These are phyloP conservation scores for Huntiella savannae DNA, from an alignment of 2,329 filamentous ascomycete species.

Conservation along the genomic window DNA sequence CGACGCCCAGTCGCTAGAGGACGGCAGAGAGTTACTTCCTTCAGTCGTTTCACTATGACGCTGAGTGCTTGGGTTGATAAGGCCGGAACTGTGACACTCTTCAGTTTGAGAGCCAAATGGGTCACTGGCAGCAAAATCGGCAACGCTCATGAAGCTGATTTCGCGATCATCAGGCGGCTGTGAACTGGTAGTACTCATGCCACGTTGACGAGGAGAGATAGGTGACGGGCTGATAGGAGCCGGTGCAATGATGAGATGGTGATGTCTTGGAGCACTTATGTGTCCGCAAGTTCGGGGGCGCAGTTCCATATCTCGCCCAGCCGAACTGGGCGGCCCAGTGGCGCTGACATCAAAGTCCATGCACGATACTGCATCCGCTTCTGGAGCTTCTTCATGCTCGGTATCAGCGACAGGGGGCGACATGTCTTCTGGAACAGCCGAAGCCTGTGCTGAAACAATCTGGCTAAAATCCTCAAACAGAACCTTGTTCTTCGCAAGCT, in stretches of 20 bases:
- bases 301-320: not conserved
- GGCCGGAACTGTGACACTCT: conserved; percentile 1
- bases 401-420: not conserved
- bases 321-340: conserved; percentile 1
- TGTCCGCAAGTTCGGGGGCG: not conserved
- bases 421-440: not conserved
- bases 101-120: conserved; percentile 22
- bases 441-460: not conserved
- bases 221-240: conserved; percentile 7
- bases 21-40: conserved; percentile 30
- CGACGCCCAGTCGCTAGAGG: conserved; percentile 40
- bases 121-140: conserved; percentile 30
- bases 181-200: not conserved
- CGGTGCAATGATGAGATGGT: not conserved
- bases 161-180: not conserved
- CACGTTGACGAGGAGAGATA: not conserved
- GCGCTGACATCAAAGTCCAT: not conserved
- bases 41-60: conserved; percentile 44
- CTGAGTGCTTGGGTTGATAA: conserved; percentile 24
- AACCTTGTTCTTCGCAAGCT: conserved; percentile 25
- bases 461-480: conserved; percentile 14
- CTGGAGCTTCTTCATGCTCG: not conserved
- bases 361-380: not conserved
- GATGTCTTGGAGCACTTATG: too few relatives aligned
- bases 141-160: conserved; percentile 24